phyloP scores from a whole-genome alignment of 176 grass and related monocot genomes.

The Tuctoria greenei region DNA sequence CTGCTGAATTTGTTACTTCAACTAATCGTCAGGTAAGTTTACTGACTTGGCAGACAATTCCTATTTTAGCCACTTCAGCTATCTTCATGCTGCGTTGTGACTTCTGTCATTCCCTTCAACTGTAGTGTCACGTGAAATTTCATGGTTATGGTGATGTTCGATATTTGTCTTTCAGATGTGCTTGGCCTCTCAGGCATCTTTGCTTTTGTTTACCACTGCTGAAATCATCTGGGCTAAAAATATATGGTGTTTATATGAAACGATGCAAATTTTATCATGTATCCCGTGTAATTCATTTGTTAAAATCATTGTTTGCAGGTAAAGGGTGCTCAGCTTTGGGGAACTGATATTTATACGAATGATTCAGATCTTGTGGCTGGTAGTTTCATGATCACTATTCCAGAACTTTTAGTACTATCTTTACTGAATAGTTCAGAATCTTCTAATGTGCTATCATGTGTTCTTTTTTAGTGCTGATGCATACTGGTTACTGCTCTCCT shows the following conservation, averaged over 20 bases:
- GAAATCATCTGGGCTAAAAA: not conserved
- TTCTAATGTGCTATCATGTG: not conserved
- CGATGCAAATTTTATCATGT: not conserved
- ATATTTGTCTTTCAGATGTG: not conserved
- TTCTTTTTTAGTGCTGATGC: no score
- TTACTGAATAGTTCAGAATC: conserved; percentile 8
- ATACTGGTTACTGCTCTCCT: conserved; percentile 69
- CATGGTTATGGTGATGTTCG: not conserved
- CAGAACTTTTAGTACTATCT: no score
- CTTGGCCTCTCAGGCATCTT: not conserved
- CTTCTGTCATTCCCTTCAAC: conserved; percentile 18
- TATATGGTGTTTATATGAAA: not conserved
- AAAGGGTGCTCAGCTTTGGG: conserved; percentile 97
- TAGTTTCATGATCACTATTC: conserved; percentile 30
- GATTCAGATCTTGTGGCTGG: conserved; percentile 98
- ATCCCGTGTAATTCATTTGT: conserved; percentile 24
- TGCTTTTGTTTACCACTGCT: not conserved
- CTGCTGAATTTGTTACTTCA: conserved; percentile 80
- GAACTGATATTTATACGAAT: conserved; percentile 89
- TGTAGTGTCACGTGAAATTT: conserved; percentile 6
- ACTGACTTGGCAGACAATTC: not conserved
- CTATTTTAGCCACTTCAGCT: conserved; percentile 17
- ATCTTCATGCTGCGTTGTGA: not conserved
- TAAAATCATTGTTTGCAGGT: conserved; percentile 60
- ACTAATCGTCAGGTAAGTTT: conserved; percentile 79